Percentiles rank a stretch among this genome's conserved stretches.
phyloP scores from a whole-genome alignment of 441 rosid species.

The Corymbia calophylla region DNA sequence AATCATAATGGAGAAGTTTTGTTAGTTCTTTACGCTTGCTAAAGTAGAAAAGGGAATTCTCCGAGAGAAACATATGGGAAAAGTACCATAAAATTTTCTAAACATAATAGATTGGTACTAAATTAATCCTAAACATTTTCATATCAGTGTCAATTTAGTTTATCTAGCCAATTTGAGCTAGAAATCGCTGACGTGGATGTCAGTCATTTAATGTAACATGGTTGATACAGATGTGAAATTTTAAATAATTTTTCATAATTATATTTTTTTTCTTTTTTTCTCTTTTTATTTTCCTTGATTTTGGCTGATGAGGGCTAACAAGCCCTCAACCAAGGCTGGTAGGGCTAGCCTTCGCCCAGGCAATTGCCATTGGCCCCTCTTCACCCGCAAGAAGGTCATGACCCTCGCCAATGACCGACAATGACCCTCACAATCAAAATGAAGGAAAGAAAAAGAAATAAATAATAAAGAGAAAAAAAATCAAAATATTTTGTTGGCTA shows the following conservation, averaged over 20 bases:
- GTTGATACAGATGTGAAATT: fast-evolving
- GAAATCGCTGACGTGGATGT: fast-evolving
- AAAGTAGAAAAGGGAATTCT: neutral
- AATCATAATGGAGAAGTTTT: neutral
- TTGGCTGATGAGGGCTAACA: neutral
- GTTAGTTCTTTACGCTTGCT: neutral
- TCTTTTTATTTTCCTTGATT: fast-evolving
- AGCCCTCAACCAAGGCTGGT: fast-evolving
- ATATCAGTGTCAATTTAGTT: neutral
- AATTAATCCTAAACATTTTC: too few species aligned
- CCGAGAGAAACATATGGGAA: neutral
- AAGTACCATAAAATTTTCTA: neutral
- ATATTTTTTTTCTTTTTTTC: too few species aligned
- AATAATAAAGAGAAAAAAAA: too few species aligned
- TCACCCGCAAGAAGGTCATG: fast-evolving
- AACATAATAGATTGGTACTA: too few species aligned
- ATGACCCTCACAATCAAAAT: fast-evolving
- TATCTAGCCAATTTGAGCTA: neutral
- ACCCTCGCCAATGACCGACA: fast-evolving
- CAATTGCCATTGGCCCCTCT: neutral
- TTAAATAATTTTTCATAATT: too few species aligned
- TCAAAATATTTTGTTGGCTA: fast-evolving
- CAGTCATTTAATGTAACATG: fast-evolving
- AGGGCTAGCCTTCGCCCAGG: neutral
- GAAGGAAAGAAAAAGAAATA: neutral